These are phyloP conservation scores for Tetracladium marchalianum DNA, from an alignment of 495 filamentous ascomycete species.

Conservation along the genomic window DNA sequence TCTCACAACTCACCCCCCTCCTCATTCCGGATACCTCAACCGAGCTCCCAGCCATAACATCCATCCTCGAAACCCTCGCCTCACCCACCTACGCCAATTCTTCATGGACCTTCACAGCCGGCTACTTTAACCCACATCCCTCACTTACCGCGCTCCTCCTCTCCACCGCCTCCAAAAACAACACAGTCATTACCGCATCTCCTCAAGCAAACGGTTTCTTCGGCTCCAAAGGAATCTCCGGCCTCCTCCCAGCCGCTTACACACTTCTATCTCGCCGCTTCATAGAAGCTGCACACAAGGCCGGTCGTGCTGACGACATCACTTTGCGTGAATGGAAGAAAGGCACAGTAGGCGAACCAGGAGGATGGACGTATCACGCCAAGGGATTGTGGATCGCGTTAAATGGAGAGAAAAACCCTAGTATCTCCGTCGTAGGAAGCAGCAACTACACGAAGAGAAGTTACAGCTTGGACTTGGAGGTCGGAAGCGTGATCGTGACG, in stretches of 20 bases:
- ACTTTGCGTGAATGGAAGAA: slow-evolving; percentile 79
- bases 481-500: slow-evolving; percentile 76
- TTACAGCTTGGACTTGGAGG: slow-evolving; percentile 85
- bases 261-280: slow-evolving; percentile 78
- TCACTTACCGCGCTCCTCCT: slow-evolving; percentile 70
- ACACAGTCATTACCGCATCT: slow-evolving; percentile 87
- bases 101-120: slow-evolving; percentile 91
- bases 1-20: slow-evolving; percentile 77
- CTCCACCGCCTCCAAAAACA: slow-evolving; percentile 50
- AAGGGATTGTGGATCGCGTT: slow-evolving; percentile 93
- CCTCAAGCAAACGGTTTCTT: slow-evolving; percentile 95
- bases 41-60: slow-evolving; percentile 70
- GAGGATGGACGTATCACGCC: slow-evolving; percentile 95
- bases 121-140: slow-evolving; percentile 94
- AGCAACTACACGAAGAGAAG: slow-evolving; percentile 95
- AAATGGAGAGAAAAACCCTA: slow-evolving; percentile 47
- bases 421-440: slow-evolving; percentile 75
- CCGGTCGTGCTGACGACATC: slow-evolving; percentile 50
- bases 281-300: slow-evolving; percentile 54
- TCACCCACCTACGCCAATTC: slow-evolving; percentile 49
- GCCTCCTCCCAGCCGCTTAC: slow-evolving; percentile 85
- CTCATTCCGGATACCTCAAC: slow-evolving; percentile 73
- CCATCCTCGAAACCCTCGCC: slow-evolving; percentile 58
- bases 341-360: slow-evolving; percentile 68
- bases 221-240: slow-evolving; percentile 75